Percentiles rank a stretch among this genome's conserved stretches.
Evolutionary conservation across 2,329 filamentous ascomycete species (phyloP).

Genomic region (Trematosphaeria pertusa): DNA sequence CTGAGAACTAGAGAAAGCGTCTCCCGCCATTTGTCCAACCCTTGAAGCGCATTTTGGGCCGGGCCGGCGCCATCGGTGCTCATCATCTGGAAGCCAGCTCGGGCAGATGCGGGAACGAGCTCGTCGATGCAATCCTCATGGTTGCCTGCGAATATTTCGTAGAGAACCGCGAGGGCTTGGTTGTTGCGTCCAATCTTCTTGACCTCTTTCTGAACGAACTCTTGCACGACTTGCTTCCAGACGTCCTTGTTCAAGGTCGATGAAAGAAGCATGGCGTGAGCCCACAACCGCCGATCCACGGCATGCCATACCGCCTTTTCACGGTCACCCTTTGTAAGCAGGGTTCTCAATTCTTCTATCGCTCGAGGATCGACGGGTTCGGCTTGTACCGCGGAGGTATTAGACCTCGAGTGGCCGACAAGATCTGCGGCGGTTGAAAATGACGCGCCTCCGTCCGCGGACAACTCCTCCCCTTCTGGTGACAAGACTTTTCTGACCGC

Average conservation of each 20-base stretch:
- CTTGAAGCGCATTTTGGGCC: constrained; percentile 77
- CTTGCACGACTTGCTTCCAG: constrained; percentile 92
- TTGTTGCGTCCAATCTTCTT: constrained; percentile 80
- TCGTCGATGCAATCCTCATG: constrained; percentile 94
- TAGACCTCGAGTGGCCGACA: constrained; percentile 40
- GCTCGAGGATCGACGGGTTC: constrained; percentile 74
- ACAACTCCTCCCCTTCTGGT: constrained; percentile 54
- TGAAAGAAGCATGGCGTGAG: constrained; percentile 91
- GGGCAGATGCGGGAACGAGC: constrained; percentile 88
- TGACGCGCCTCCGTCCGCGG: constrained; percentile 28
- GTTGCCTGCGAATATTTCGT: constrained; percentile 93
- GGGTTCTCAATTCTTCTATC: constrained; percentile 74
- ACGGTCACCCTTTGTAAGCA: constrained; percentile 79
- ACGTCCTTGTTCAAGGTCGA: constrained; percentile 75
- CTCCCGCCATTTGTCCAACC: constrained; percentile 92
- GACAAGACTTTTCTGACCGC: constrained; percentile 78
- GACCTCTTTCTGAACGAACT: constrained; percentile 95
- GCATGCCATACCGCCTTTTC: constrained; percentile 94
- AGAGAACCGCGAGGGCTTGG: constrained; percentile 87
- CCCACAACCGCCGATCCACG: constrained; percentile 93
- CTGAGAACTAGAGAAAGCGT: constrained; percentile 84
- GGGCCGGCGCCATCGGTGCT: constrained; percentile 68
- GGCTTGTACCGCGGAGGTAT: constrained; percentile 46
- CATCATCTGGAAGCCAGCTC: constrained; percentile 90
- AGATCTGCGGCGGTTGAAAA: constrained; percentile 47